phyloP scores from a whole-genome alignment of 768 basidiomycete species.

The Paxillus rubicundulus region DNA sequence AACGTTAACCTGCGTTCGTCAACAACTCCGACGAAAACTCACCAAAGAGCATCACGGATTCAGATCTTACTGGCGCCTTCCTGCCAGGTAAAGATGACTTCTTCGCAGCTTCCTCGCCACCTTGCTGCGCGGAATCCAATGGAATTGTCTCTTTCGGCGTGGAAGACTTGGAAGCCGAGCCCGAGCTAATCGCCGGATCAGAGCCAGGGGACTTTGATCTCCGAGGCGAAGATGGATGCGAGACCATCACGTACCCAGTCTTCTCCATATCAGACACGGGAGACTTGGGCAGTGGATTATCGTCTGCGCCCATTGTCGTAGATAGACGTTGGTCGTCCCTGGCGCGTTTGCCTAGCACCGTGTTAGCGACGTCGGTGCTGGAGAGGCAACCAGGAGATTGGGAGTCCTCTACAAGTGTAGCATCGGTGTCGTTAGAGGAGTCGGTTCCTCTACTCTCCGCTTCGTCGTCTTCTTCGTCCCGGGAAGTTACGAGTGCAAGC shows the following conservation, averaged over 20 bases:
- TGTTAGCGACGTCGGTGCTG: constrained; percentile 37
- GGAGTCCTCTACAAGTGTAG: constrained; percentile 81
- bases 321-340: constrained; percentile 43
- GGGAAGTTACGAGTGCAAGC: constrained; percentile 84
- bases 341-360: constrained; percentile 69
- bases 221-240: constrained; percentile 35
- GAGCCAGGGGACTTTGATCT: constrained; percentile 36
- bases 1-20: constrained; percentile 2
- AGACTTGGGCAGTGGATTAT: constrained; percentile 28
- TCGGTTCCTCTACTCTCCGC: constrained; percentile 70
- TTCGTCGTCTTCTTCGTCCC: constrained; percentile 87
- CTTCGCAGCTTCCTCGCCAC: constrained; percentile 33
- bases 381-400: constrained; percentile 29
- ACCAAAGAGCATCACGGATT: constrained; percentile 93
- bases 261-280: constrained; percentile 35
- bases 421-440: constrained; percentile 84
- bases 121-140: constrained; percentile 22
- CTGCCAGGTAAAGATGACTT: constrained; percentile 59
- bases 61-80: constrained; percentile 50
- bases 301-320: constrained; percentile 57
- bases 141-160: constrained; percentile 31
- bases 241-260: constrained; percentile 43
- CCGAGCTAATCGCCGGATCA: constrained; percentile 29
- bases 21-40: constrained; percentile 20
- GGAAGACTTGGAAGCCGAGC: constrained; percentile 22